Evolutionary conservation across 495 filamentous ascomycete species (phyloP).

Genomic region (Penicillium odoratum): DNA sequence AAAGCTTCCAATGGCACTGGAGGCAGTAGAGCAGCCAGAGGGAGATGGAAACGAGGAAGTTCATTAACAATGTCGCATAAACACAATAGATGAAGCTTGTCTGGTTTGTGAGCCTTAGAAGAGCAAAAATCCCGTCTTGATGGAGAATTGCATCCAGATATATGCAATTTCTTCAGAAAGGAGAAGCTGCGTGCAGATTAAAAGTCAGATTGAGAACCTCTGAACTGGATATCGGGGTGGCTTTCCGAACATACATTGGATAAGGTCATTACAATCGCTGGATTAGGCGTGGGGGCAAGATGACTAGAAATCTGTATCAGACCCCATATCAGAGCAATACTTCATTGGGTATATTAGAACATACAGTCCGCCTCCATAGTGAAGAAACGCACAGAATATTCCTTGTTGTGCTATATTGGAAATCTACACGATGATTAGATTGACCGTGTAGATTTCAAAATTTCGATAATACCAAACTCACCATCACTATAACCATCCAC

Average conservation of each 20-base stretch:
- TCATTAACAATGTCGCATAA: neutral
- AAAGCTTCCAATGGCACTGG: neutral
- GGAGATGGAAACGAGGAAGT: neutral
- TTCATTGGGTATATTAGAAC: no score
- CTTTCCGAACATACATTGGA: neutral
- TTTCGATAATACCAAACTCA: no score
- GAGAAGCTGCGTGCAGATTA: neutral
- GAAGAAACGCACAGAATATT: no score
- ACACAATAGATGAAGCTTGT: neutral
- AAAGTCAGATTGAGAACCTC: no score
- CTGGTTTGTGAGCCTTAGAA: neutral
- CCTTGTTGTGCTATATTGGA: no score
- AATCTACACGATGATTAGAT: no score
- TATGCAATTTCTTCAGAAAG: neutral
- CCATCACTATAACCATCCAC: no score
- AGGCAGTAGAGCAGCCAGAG: slow-evolving; percentile 1
- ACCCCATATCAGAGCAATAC: no score
- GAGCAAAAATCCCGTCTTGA: slow-evolving; percentile 5
- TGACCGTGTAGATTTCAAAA: no score
- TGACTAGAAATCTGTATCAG: no score
- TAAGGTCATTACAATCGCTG: neutral
- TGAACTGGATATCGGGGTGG: neutral
- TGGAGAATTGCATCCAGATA: slow-evolving; percentile 1
- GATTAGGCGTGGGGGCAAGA: no score
- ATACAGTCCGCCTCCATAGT: no score